These are phyloP conservation scores for Solanum aculeatissimum DNA, from an alignment of 305 asterid genomes.

Conservation along the genomic window DNA sequence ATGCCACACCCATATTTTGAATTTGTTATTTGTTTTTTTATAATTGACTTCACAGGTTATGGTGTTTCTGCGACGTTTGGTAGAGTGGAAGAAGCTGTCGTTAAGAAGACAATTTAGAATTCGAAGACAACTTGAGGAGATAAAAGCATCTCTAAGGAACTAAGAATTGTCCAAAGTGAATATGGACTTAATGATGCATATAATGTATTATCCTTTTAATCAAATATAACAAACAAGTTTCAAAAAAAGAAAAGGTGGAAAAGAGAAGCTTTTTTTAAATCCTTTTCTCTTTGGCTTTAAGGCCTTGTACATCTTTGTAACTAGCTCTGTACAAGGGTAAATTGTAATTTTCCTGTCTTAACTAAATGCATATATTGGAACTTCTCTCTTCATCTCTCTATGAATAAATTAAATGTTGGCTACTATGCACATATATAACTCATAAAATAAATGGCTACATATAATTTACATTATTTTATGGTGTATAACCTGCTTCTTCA, in stretches of 20 bases:
- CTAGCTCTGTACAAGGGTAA: conserved; percentile 25
- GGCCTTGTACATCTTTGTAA: conserved; percentile 37
- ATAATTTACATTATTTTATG: neutral
- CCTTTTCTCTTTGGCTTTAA: conserved; percentile 8
- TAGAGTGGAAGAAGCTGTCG: conserved; percentile 53
- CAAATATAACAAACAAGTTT: neutral
- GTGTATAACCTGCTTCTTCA: neutral
- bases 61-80: conserved; percentile 67
- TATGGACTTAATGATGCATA: conserved; percentile 13
- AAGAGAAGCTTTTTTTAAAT: neutral
- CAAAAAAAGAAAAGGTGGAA: conserved; percentile 12
- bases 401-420: neutral
- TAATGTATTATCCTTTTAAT: conserved; percentile 7
- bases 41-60: conserved; percentile 38
- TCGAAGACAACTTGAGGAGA: conserved; percentile 48
- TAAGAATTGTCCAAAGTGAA: conserved; percentile 2
- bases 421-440: neutral
- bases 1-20: neutral
- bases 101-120: conserved; percentile 32
- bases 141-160: conserved; percentile 22
- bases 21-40: neutral
- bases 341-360: conserved; percentile 10
- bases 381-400: neutral
- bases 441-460: neutral
- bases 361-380: conserved; percentile 6